phyloP scores from a whole-genome alignment of 352 stramenopile species.

The Globisporangium polare region DNA sequence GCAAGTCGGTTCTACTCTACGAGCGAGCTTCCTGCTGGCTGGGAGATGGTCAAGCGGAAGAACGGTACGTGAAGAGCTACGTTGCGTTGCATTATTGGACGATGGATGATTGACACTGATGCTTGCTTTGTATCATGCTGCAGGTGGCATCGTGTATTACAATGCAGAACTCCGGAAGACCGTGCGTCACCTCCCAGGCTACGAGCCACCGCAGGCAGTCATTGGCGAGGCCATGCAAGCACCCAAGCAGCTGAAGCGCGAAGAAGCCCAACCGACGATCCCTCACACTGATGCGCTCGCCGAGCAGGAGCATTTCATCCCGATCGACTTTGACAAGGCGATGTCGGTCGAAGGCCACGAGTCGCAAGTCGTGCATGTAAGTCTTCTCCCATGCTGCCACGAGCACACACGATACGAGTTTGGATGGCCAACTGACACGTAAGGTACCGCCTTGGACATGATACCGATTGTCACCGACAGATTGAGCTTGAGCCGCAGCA shows the following conservation, averaged over 20 bases:
- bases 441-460: too few species aligned
- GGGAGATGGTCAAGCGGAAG: slow-evolving; percentile 53
- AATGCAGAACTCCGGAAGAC: slow-evolving; percentile 58
- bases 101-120: not conserved
- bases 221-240: not conserved
- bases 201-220: slow-evolving; percentile 11
- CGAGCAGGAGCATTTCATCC: slow-evolving; percentile 64
- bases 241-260: not conserved
- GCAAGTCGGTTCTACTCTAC: not conserved
- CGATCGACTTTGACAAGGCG: slow-evolving; percentile 79
- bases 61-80: slow-evolving; percentile 35
- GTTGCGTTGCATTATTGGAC: not conserved
- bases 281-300: slow-evolving; percentile 28
- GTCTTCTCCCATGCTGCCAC: not conserved
- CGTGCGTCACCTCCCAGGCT: slow-evolving; percentile 43
- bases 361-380: slow-evolving; percentile 81
- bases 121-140: not conserved
- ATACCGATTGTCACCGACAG: slow-evolving; percentile 19
- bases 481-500: slow-evolving; percentile 89
- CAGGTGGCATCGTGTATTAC: slow-evolving; percentile 66
- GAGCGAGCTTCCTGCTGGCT: slow-evolving; percentile 36
- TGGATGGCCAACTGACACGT: not conserved
- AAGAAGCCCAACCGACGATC: slow-evolving; percentile 8
- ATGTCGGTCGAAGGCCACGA: slow-evolving; percentile 81
- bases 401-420: not conserved